Base-by-base conservation (phyloP, 2,329 filamentous ascomycete genomes). In the Cordyceps javanica region DNA sequence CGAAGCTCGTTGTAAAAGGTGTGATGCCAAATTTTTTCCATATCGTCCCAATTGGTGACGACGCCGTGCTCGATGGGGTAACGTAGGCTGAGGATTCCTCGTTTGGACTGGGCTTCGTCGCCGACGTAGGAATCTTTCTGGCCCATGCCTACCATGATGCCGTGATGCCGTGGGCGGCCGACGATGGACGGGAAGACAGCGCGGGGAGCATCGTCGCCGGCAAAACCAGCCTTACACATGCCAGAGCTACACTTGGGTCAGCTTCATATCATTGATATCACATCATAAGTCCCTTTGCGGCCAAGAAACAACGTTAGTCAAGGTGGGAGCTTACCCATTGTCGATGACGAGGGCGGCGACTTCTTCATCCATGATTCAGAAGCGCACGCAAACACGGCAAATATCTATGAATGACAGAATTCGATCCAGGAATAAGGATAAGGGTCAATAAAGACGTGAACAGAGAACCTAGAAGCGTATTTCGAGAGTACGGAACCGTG, bases 11-110 rank as follows among this genome's bases (percentile, higher is more conserved):
- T 99, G 90, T 97, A 99, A 87, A 99, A 99, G 75, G 94, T 97
- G 90, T 99, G 94, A 81, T 99, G 94, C 94, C 94, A 99, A 72
- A 99, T 97, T 89, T 97, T 97, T 86, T 97, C 94, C 94, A 97
- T 97, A 80, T 97, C 94, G 78, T 99, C 94, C 94, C 94, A 99
- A 90, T 97, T 97, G 82, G 94, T 99, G 76, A 99, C 94, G 72
- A 99, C 94, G 94, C 94, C 94, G 88, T 99, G 94, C 87, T 99
- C 94, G 77, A 99, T 99, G 75, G 94, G 94, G 82, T 99, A 99
- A 84, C 94, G 89, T 76, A 99, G 87, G 65, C 93, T 97, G 71
- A 99, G 87, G 82, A 99, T 97, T 96, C 94, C 94, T 94, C 94
- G 93, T 92, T 99, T 99, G 77, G 94, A 99, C 85, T 99, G 94